These are phyloP conservation scores for Glonium stellatum DNA, from an alignment of 495 filamentous ascomycete genomes.

Conservation along the genomic window DNA sequence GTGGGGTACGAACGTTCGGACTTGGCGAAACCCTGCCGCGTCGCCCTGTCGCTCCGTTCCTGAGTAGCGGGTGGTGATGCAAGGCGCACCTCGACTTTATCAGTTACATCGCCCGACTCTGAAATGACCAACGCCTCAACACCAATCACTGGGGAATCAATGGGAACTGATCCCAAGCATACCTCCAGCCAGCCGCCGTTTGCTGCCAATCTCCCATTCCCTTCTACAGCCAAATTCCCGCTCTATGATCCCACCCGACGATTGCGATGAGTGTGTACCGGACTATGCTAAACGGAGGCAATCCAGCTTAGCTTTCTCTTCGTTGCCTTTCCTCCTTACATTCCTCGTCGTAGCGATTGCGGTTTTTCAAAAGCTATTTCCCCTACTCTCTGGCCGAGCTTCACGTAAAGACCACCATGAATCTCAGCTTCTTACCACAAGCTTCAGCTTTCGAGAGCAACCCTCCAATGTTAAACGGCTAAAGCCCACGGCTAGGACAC, in stretches of 20 bases:
- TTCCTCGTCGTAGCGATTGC: slow-evolving; percentile 51
- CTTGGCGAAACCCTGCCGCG: background rate
- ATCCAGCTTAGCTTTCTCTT: slow-evolving; percentile 41
- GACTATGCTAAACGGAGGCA: slow-evolving; percentile 25
- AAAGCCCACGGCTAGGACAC: slow-evolving; percentile 21
- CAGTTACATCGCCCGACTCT: background rate
- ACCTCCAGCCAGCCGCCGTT: background rate
- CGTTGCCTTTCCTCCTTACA: slow-evolving; percentile 54
- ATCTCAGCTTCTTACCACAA: slow-evolving; percentile 43
- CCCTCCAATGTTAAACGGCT: slow-evolving; percentile 12
- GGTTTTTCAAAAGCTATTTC: slow-evolving; percentile 57
- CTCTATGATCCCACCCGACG: slow-evolving; percentile 35
- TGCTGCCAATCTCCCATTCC: background rate
- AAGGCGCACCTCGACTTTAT: background rate
- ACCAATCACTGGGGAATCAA: background rate
- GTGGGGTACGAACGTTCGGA: too few species aligned
- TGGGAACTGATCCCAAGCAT: background rate
- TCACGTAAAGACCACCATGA: slow-evolving; percentile 43
- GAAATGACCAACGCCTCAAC: background rate
- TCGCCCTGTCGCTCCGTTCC: background rate
- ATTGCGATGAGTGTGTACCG: slow-evolving; percentile 42
- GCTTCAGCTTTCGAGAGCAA: slow-evolving; percentile 31
- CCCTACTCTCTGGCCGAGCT: slow-evolving; percentile 51
- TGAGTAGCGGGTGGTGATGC: background rate
- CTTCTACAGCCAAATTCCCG: background rate